Conservation (phyloP, 2,329 filamentous ascomycete genomes). For the Apiospora aurea region DNA sequence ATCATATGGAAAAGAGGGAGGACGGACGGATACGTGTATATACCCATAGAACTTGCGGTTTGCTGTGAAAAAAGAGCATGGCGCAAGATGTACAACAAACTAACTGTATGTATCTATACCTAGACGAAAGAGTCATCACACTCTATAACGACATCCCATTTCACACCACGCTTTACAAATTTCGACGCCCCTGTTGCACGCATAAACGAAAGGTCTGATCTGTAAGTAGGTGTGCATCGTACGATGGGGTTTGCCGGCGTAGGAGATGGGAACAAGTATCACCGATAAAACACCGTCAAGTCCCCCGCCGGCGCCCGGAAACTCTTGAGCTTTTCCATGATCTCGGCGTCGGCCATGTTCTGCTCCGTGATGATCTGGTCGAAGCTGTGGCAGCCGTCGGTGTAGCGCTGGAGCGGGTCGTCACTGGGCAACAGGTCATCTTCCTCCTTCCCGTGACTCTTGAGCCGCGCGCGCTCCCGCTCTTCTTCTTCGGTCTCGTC, state of each 20-base stretch:
- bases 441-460: constrained; percentile 42
- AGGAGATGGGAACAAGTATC: neutral
- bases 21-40: neutral
- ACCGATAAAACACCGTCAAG: constrained; percentile 61
- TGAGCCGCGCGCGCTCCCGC: constrained; percentile 21
- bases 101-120: neutral
- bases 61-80: neutral
- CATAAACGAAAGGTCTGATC: neutral
- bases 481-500: constrained; percentile 37
- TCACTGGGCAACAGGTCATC: constrained; percentile 30
- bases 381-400: constrained; percentile 78
- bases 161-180: neutral
- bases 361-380: constrained; percentile 84
- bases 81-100: neutral
- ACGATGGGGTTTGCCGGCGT: too few species aligned
- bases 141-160: constrained; percentile 11
- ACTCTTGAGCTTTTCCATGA: constrained; percentile 71
- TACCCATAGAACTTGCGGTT: constrained; percentile 17
- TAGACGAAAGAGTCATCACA: neutral
- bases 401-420: constrained; percentile 69
- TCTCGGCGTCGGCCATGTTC: constrained; percentile 72
- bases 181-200: neutral
- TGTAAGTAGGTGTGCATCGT: neutral
- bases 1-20: neutral
- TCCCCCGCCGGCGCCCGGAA: constrained; percentile 61